Evolutionary conservation across 441 rosid genomes (phyloP).

Genomic region (Pelargonium cotyledonis): DNA sequence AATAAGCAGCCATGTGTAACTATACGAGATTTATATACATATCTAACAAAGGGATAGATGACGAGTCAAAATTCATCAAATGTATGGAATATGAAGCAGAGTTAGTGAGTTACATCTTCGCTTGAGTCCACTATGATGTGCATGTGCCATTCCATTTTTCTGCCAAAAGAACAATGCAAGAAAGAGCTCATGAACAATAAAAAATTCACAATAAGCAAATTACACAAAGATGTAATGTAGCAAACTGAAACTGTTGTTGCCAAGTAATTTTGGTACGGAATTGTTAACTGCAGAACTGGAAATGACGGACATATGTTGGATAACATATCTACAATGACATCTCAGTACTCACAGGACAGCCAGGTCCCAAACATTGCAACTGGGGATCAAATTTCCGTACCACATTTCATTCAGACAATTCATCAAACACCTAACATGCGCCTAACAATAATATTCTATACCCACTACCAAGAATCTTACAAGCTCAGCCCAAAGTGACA

Average conservation of each 20-base stretch:
- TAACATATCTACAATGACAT: too few relatives aligned
- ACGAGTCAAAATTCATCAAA: background rate
- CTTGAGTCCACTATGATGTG: too few relatives aligned
- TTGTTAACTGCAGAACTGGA: too few relatives aligned
- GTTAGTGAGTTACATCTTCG: slow-evolving; percentile 1
- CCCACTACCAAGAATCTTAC: background rate
- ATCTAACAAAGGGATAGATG: background rate
- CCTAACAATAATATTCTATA: background rate
- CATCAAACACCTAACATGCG: background rate
- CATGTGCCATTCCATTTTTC: background rate
- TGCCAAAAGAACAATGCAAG: background rate
- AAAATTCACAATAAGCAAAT: too few relatives aligned
- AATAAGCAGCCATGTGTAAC: background rate
- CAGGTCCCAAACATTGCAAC: too few relatives aligned
- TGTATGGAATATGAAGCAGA: background rate
- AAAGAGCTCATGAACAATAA: background rate
- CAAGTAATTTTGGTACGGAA: too few relatives aligned
- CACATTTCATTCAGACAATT: background rate
- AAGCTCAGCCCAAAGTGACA: background rate
- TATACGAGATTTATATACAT: background rate
- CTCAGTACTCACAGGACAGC: too few relatives aligned
- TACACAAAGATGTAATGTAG: too few relatives aligned
- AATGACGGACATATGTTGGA: too few relatives aligned
- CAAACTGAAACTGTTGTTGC: too few relatives aligned
- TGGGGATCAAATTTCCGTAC: too few relatives aligned